These are phyloP conservation scores for Tetrastigma voinierianum DNA, from an alignment of 164 flowering plant species.

Conservation along the genomic window DNA sequence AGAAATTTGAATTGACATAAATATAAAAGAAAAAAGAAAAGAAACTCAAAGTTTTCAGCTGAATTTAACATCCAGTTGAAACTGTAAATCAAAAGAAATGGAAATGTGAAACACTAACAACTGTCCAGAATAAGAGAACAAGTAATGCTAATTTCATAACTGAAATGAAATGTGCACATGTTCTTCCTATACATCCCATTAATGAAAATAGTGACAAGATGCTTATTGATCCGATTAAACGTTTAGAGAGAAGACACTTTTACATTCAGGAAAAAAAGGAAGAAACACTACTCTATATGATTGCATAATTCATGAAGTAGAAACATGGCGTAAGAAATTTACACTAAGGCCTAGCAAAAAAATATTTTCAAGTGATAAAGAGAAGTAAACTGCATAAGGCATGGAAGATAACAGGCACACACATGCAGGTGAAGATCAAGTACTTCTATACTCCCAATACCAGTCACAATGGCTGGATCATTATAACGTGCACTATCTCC, in stretches of 20 bases:
- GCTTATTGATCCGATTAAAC: not conserved
- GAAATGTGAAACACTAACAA: not conserved
- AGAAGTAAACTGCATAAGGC: too few species aligned
- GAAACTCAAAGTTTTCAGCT: not conserved
- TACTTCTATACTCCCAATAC: not conserved
- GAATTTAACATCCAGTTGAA: not conserved
- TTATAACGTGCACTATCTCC: slow-evolving; percentile 32
- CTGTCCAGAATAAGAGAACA: not conserved
- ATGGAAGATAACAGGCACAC: not conserved
- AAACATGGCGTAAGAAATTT: too few species aligned
- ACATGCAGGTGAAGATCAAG: not conserved
- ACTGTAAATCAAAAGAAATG: not conserved
- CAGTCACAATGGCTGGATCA: too few species aligned
- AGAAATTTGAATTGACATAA: not conserved
- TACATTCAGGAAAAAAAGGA: too few species aligned
- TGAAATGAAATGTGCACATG: not conserved
- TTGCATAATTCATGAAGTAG: too few species aligned
- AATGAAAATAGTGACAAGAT: not conserved
- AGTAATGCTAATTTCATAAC: not conserved
- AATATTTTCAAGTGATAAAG: not conserved
- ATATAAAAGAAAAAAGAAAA: not conserved
- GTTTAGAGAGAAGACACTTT: too few species aligned
- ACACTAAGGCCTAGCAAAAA: not conserved
- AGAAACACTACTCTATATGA: too few species aligned
- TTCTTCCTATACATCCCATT: not conserved